Base-by-base conservation (phyloP, 2,329 filamentous ascomycete genomes). In the Stromatinia cepivora region DNA sequence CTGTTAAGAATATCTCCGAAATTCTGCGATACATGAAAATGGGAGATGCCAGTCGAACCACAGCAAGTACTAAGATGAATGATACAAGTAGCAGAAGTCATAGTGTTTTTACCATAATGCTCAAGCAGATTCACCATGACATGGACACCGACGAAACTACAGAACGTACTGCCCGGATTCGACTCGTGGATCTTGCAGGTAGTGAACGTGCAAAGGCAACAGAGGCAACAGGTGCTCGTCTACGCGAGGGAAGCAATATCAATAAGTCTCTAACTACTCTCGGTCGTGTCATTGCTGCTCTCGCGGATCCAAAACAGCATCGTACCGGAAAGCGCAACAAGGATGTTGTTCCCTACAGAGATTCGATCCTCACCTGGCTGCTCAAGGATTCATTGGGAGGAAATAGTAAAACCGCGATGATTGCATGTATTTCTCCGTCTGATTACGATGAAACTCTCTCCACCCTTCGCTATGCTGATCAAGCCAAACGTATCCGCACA, bases 321-420 rank as follows among this genome's bases (percentile, higher is more conserved):
- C 79, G 79, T 52, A 78, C 77, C 9, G 82, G 84, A 50, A 91
- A 92, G 77, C 83, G 83, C 72, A 87, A 87, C 73, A 87, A 86
- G 72, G 87, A 94, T 39, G 87, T 93, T 9, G 91, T 99, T 3
- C 95, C 95, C 7, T 99, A 97, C 80, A 90, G 95, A 73, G 95
- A 99, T 81, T 97, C 93, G 1, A 90, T 90, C 74, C 81, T 90
- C 65, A 90, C 88, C 0, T 90, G 94, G 94, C 86, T 99, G 5
- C 85, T 99, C 73, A 98, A 98, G 79, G 95, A 99, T 80, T 96
- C 92, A 1, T 84, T 99, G 0, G 95, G 95, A 17, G 95, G 95
- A 68, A 99, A 99, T 84, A 94, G 90, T 77, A 99, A 98, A 81
- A 99, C 95, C 13, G 95, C 95, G 72, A 99, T 99, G 95, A 97